Evolutionary conservation across 345 rosid species (phyloP).

Genomic region (Mallotus nudiflorus): DNA sequence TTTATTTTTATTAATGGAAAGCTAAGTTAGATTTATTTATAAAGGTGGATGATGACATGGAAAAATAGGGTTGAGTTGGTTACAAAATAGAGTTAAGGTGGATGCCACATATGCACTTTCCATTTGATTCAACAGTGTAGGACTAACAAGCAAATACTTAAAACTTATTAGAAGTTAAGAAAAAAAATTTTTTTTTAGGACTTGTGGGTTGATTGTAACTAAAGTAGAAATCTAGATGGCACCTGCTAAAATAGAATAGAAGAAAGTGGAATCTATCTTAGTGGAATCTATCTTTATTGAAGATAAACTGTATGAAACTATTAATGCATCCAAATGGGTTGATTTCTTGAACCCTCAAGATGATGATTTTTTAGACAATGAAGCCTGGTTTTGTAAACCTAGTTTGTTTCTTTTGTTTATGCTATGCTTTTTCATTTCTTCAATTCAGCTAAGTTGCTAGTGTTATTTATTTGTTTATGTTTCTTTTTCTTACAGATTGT

Average conservation of each 20-base stretch:
- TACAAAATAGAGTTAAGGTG: too few species aligned
- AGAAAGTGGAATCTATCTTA: slow-evolving; percentile 65
- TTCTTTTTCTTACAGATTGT: slow-evolving; percentile 51
- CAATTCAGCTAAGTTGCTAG: background rate
- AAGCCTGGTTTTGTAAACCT: slow-evolving; percentile 86
- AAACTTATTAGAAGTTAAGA: too few species aligned
- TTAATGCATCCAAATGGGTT: slow-evolving; percentile 84
- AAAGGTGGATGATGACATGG: too few species aligned
- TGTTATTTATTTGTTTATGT: background rate
- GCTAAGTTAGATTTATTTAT: too few species aligned
- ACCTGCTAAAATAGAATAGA: slow-evolving; percentile 94
- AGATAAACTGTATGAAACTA: slow-evolving; percentile 72
- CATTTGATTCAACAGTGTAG: too few species aligned
- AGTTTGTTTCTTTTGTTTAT: slow-evolving; percentile 38
- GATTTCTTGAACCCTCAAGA: slow-evolving; percentile 57
- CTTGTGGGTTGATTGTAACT: too few species aligned
- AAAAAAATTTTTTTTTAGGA: too few species aligned
- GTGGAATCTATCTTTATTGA: slow-evolving; percentile 65
- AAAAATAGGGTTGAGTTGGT: too few species aligned
- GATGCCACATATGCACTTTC: too few species aligned
- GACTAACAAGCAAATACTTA: too few species aligned
- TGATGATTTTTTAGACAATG: slow-evolving; percentile 41
- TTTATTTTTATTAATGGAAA: too few species aligned
- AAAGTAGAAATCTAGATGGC: too few species aligned
- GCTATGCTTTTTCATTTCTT: background rate